These are phyloP conservation scores for Clonostachys byssicola DNA, from an alignment of 2,329 filamentous ascomycete species.

Conservation along the genomic window DNA sequence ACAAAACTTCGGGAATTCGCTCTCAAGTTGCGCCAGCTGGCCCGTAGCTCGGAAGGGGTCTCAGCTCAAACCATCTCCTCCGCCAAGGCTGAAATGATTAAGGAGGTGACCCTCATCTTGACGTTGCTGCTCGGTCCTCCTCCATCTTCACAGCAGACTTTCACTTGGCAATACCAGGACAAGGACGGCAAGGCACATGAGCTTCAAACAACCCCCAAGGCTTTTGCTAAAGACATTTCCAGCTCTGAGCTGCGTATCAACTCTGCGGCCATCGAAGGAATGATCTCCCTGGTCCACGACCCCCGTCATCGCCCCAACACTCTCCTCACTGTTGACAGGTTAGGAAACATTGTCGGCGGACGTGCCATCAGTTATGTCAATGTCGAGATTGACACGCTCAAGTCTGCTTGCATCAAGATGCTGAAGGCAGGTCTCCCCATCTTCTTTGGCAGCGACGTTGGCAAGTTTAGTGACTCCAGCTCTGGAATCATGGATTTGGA, in stretches of 20 bases:
- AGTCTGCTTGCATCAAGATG: constrained; percentile 71
- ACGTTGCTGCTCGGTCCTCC: constrained; percentile 79
- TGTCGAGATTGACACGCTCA: constrained; percentile 69
- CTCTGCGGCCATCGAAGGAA: constrained; percentile 56
- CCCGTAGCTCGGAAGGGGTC: constrained; percentile 19
- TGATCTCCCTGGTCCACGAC: constrained; percentile 83
- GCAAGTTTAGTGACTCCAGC: constrained; percentile 67
- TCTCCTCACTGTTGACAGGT: constrained; percentile 70
- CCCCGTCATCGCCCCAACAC: constrained; percentile 72
- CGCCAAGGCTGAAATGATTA: constrained; percentile 70
- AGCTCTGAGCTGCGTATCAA: constrained; percentile 50
- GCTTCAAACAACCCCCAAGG: constrained; percentile 61
- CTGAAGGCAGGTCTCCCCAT: constrained; percentile 73
- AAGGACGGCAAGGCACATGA: constrained; percentile 59
- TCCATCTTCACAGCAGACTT: constrained; percentile 62
- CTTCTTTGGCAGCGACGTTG: constrained; percentile 87
- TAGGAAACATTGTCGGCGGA: constrained; percentile 79
- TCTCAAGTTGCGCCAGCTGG: constrained; percentile 62
- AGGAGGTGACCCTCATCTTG: constrained; percentile 76
- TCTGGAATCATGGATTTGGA: constrained; percentile 77
- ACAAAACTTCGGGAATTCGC: constrained; percentile 86
- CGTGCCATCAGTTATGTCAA: constrained; percentile 78
- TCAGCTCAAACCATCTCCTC: constrained; percentile 29
- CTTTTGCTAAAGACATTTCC: constrained; percentile 67
- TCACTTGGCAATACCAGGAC: constrained; percentile 78